Percentiles rank a stretch among this genome's conserved stretches.
These are phyloP conservation scores for Leccinum rimulosum DNA, from an alignment of 768 basidiomycete genomes.

Conservation along the genomic window DNA sequence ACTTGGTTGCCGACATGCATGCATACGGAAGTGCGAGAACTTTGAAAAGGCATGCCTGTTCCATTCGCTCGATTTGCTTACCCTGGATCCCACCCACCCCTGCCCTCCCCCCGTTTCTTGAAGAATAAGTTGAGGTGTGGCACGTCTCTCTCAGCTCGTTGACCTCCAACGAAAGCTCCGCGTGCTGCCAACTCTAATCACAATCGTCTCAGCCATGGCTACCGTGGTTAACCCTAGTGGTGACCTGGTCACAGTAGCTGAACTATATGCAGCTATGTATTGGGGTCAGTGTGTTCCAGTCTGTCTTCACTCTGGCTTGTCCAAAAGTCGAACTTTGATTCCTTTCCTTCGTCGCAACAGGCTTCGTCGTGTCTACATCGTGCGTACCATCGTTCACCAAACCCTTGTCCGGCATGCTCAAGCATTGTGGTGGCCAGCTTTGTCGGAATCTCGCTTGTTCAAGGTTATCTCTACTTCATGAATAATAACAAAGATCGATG, in stretches of 20 bases:
- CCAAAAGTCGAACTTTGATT: background rate
- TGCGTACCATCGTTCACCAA: conserved; percentile 1
- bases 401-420: background rate
- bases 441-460: conserved; percentile 21
- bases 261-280: conserved; percentile 17
- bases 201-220: conserved; percentile 2
- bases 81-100: background rate
- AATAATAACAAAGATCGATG: conserved; percentile 12
- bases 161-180: background rate
- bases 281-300: conserved; percentile 11
- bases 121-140: background rate
- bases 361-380: conserved; percentile 17
- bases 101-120: background rate
- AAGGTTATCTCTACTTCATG: conserved; percentile 20
- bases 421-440: conserved; percentile 6
- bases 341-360: background rate
- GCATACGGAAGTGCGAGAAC: background rate
- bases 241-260: background rate
- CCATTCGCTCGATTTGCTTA: background rate
- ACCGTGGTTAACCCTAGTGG: conserved; percentile 5
- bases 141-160: background rate
- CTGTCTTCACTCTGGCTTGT: background rate
- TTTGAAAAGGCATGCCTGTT: background rate
- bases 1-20: background rate
- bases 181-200: background rate